Evolutionary conservation across 192 early-diverging fungal genomes (phyloP), one percentile per base, ranked within the genome.

Genomic region (Dissophora ornata): DNA sequence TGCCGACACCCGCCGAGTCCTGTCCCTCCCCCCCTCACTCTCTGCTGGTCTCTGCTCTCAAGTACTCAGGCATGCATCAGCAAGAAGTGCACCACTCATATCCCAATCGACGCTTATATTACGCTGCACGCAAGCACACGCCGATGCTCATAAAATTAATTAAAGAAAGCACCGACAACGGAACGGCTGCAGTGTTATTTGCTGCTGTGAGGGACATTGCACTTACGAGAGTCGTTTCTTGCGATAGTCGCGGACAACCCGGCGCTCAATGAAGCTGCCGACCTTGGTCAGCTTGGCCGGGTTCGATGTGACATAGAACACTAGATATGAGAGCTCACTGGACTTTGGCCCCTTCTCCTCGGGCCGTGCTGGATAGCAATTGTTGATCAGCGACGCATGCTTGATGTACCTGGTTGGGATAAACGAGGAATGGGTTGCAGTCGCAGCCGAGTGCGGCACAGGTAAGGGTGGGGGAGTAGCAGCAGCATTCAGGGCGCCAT

Each of bases 211-310:
- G n/a, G n/a, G n/a, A n/a, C n/a, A n/a, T n/a, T n/a, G n/a, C 10
- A 89, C 87, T 67, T 87, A 94, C 83, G 84, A 64, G 55, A 82
- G 85, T 51, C 83, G 74, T 34, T 79, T 80, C 60, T 88, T 90
- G 44, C 82, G 71, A 40, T 89, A 75, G 56, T 98, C 95, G 38
- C 79, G 75, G 33, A 82, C 69, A 3, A 89, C 84, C 62, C 90
- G 86, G 59, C 86, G 87, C 46, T 93, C 92, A 25, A 98, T 80
- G 69, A 89, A 95, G 5, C 73, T 79, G 56, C 94, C 94, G 30
- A 96, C 93, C 75, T 98, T 98, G 58, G 90, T 84, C 50, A 96
- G 85, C 79, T 98, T 98, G 19, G 90, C 91, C 2, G 95, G 95
- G 64, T 94, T 91, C 42, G 91, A 87, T 41, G 87, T 89, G 22